Percentiles rank a stretch among this genome's conserved stretches.
Conservation (phyloP, 805 yeast genomes). For the Metschnikowia dekortorum region DNA sequence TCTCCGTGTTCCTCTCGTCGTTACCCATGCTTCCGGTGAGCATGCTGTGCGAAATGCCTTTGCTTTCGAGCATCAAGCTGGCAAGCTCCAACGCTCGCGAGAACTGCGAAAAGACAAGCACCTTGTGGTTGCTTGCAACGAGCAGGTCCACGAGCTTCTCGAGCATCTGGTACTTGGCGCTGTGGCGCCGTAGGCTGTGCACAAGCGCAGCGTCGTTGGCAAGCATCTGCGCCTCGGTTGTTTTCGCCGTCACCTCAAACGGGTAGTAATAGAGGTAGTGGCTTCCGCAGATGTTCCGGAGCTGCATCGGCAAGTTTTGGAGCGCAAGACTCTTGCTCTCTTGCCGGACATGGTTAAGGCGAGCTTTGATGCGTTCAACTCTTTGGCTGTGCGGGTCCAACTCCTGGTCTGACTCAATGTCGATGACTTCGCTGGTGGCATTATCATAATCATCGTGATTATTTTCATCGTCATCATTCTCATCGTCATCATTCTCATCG, state of each 20-base stretch:
- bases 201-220: conserved; percentile 31
- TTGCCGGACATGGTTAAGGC: conserved; percentile 2
- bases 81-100: conserved; percentile 76
- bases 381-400: background rate
- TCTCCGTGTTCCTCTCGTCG: conserved; percentile 59
- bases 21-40: conserved; percentile 76
- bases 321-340: conserved; percentile 19
- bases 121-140: conserved; percentile 52
- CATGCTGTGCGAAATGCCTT: conserved; percentile 47
- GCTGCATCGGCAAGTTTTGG: conserved; percentile 74
- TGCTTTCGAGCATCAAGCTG: conserved; percentile 63
- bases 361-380: background rate
- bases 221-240: conserved; percentile 12
- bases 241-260: conserved; percentile 20
- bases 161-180: conserved; percentile 71
- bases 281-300: conserved; percentile 79
- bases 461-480: background rate
- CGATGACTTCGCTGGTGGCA: background rate
- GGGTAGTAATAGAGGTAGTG: conserved; percentile 85
- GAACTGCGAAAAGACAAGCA: conserved; percentile 84
- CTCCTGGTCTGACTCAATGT: background rate
- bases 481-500: background rate
- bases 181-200: conserved; percentile 39
- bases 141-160: conserved; percentile 58
- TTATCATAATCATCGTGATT: background rate